Base-by-base conservation (phyloP, 176 grass and related monocot species). In the Metroxylon sagu region DNA sequence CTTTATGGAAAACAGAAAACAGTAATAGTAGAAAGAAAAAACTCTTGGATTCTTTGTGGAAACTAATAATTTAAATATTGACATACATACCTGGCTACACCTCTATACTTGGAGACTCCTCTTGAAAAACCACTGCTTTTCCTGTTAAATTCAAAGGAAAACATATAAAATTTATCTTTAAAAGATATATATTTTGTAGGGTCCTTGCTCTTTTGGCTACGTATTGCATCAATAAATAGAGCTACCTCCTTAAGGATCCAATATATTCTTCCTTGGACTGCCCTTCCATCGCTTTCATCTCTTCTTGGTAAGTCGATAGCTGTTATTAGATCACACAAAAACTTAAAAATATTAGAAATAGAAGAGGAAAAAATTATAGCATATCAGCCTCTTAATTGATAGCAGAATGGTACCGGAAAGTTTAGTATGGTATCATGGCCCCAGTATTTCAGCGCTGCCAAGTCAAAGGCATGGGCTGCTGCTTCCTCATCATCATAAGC, bases 381-480 rank as follows among this genome's bases (percentile, higher is more conserved):
- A 23, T 23, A 23, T 23, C 21, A 23, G 21, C 21, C 21, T 23
- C 21, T 23, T 23, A 23, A 23, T 23, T 23, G 21, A 23, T 23
- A 23, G 1, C 1, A 23, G 21, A 26, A 27, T 53, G 43, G 71
- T 85, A 88, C 91, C 77, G 77, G 74, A 39, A 87, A 80, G 79
- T 95, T 95, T 77, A 95, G 91, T 67, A 85, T 73, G 78, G 83
- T 85, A 57, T 84, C 86, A 17, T 62, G 83, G 43, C 91, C 91
- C 91, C 91, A 95, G 49, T 95, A 95, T 72, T 90, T 95, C 80
- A 95, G 79, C 82, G 90, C 90, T 6, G 90, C 90, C 71, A 95
- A 67, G 71, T 95, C 90, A 58, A 90, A 90, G 2, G 90, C 90
- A 28, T 73, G 67, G 52, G 82, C 90, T 74, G 90, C 90, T 21